Evolutionary conservation across 441 rosid species (phyloP).

Genomic region (Bocquillonia castaneifolia): DNA sequence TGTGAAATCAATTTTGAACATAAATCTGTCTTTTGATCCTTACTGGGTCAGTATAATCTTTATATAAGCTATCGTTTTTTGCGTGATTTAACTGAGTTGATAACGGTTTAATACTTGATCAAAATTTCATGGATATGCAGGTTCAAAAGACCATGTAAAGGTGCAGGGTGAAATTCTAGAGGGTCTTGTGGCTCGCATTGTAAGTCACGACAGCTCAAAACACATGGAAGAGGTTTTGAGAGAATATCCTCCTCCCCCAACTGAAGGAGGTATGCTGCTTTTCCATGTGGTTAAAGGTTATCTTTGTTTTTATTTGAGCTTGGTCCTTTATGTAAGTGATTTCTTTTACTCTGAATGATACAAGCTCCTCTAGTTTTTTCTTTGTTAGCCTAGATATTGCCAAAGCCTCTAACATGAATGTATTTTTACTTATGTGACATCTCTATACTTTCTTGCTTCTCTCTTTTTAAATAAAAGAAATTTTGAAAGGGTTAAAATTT

Average conservation of each 20-base stretch:
- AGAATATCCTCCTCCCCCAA: slow-evolving; percentile 59
- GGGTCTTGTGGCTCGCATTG: slow-evolving; percentile 95
- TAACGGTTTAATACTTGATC: background rate
- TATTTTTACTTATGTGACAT: background rate
- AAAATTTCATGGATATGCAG: slow-evolving; percentile 32
- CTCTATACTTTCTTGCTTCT: background rate
- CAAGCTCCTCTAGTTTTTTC: too few relatives aligned
- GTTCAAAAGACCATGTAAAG: slow-evolving; percentile 72
- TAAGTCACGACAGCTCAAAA: slow-evolving; percentile 65
- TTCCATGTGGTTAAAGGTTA: slow-evolving; percentile 4
- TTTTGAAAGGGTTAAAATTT: background rate
- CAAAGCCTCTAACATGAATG: background rate
- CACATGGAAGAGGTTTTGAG: slow-evolving; percentile 70
- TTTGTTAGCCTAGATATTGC: background rate
- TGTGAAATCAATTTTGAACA: background rate
- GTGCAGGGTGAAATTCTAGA: slow-evolving; percentile 95
- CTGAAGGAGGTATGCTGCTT: slow-evolving; percentile 54
- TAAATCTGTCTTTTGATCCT: background rate
- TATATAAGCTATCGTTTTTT: background rate
- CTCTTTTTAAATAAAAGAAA: background rate
- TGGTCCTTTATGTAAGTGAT: background rate
- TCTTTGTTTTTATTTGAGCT: background rate
- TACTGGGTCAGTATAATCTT: background rate
- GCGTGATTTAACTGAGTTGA: background rate
- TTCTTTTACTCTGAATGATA: background rate